Conservation (phyloP, 2,329 filamentous ascomycete genomes). For the Talaromyces rugulosus region DNA sequence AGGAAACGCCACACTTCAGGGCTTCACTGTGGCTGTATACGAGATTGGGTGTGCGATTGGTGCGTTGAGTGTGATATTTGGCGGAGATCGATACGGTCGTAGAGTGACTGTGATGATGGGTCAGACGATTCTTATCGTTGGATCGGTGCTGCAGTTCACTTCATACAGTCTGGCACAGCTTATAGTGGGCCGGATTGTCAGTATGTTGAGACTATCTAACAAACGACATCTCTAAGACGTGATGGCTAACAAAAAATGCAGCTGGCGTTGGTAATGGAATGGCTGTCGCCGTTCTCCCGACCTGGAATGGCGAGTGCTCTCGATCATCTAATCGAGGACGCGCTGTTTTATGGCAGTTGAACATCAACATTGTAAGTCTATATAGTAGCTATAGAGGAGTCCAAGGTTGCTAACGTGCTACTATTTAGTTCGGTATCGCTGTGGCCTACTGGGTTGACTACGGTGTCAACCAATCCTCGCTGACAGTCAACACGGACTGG, state of each 20-base stretch:
- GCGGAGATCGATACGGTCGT: conserved; percentile 1
- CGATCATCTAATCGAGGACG: conserved; percentile 14
- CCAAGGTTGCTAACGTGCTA: conserved; percentile 10
- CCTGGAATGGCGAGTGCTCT: conserved; percentile 21
- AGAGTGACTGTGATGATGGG: conserved; percentile 1
- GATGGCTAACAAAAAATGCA: neutral
- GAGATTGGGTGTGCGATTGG: conserved; percentile 8
- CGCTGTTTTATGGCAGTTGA: neutral
- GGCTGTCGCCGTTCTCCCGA: conserved; percentile 18
- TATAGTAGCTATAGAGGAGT: conserved; percentile 19
- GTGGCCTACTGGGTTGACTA: conserved; percentile 20
- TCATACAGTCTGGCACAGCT: conserved; percentile 50
- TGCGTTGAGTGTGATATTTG: conserved; percentile 3
- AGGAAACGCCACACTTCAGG: conserved; percentile 5
- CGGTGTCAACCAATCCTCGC: conserved; percentile 18
- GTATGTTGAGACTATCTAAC: neutral
- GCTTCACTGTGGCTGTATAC: conserved; percentile 3
- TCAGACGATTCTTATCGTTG: conserved; percentile 52
- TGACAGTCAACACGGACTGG: conserved; percentile 17
- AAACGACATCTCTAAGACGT: no score
- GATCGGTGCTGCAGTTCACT: conserved; percentile 55
- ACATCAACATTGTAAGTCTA: conserved; percentile 9
- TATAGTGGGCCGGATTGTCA: conserved; percentile 51
- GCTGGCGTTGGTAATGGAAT: conserved; percentile 45
- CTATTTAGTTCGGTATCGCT: conserved; percentile 2